phyloP scores from a whole-genome alignment of 305 asterid genomes.

The Solanum hybrid region DNA sequence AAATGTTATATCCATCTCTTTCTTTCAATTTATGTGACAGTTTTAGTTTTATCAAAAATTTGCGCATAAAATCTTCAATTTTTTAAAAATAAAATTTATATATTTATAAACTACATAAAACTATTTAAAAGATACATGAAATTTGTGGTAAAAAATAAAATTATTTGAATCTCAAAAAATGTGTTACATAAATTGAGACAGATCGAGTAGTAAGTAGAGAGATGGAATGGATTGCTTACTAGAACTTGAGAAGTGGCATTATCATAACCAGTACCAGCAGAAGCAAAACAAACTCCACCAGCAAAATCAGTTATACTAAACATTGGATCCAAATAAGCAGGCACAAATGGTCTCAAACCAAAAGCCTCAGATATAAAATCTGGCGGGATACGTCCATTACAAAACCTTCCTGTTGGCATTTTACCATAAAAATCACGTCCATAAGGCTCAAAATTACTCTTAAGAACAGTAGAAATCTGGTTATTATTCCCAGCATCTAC shows the following conservation, averaged over 20 bases:
- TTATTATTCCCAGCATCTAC: conserved; percentile 95
- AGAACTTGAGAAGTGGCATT: conserved; percentile 67
- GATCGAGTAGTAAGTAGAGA: not conserved
- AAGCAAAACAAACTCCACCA: conserved; percentile 78
- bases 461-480: conserved; percentile 49
- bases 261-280: conserved; percentile 87
- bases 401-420: conserved; percentile 56
- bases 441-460: conserved; percentile 68
- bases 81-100: no score
- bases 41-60: no score
- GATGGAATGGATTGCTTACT: conserved; percentile 32
- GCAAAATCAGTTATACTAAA: conserved; percentile 64
- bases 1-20: not conserved
- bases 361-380: conserved; percentile 68
- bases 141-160: no score
- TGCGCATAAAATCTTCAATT: no score
- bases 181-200: not conserved
- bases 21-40: not conserved
- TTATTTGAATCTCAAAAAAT: no score
- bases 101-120: no score
- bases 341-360: conserved; percentile 72
- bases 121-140: no score
- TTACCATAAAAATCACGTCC: conserved; percentile 62
- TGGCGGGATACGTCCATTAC: conserved; percentile 60
- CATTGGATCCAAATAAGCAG: conserved; percentile 75